Base-by-base conservation (phyloP, 495 filamentous ascomycete genomes). In the Penicillium coffeae region DNA sequence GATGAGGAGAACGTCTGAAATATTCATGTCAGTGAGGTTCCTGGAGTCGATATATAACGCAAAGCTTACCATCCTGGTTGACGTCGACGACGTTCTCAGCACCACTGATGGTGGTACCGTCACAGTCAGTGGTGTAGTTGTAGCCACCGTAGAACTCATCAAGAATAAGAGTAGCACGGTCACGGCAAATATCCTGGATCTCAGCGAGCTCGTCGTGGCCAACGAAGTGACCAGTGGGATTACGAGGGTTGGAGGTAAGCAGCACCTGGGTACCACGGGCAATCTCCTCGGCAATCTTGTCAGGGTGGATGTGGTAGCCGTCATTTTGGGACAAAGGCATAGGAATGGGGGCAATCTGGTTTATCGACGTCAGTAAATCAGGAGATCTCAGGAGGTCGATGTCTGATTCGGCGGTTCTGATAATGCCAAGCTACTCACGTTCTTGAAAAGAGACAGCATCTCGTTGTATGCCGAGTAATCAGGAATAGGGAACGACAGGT, bases 71-170 rank as follows among this genome's bases (percentile, higher is more conserved):
- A 64, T 92, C 83, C 50, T 77, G 59, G 62, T 86, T 71, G 2
- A 86, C 82, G 50, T 86, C 81, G 21, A 77, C 74, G 46, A 97
- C 80, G 59, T 96, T 92, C 50, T 86, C 85, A 0, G 92, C 91
- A 25, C 89, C 84, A 53, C 83, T 88, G 65, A 96, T 88, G 10
- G 89, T 91, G 10, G 81, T 77, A 33, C 92, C 92, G 55, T 96
- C 90, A 64, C 92, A 97, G 68, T 87, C 73, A 47, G 82, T 86
- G 14, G 89, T 93, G 72, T 95, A 95, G 71, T 95, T 95, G 73
- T 95, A 95, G 19, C 90, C 90, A 38, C 88, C 84, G 68, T 97
- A 97, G 77, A 97, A 97, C 71, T 97, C 92, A 58, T 97, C 92
- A 70, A 90, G 87, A 48, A 97, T 89, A 42, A 97, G 73, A 1